phyloP scores from a whole-genome alignment of 441 rosid genomes.

The Sinapis alba region DNA sequence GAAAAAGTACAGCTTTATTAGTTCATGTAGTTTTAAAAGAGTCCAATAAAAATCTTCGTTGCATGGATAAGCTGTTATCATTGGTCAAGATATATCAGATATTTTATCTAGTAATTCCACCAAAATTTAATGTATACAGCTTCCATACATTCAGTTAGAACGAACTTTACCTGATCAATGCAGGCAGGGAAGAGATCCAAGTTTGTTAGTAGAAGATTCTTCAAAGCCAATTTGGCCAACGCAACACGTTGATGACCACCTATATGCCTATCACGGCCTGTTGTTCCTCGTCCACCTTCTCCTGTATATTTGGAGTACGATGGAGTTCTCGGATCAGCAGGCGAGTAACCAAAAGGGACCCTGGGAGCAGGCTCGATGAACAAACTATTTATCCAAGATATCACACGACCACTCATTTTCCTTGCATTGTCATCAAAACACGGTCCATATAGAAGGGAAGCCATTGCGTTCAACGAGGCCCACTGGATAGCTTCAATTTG shows the following conservation, averaged over 20 bases:
- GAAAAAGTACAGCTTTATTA: conserved; percentile 34
- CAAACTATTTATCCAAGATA: conserved; percentile 97
- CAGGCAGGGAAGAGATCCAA: conserved; percentile 98
- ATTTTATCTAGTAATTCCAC: conserved; percentile 3
- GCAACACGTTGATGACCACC: conserved; percentile 94
- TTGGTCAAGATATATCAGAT: conserved; percentile 15
- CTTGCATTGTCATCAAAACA: conserved; percentile 99
- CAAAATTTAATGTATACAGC: conserved; percentile 5
- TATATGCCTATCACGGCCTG: conserved; percentile 90
- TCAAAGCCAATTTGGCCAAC: conserved; percentile 94
- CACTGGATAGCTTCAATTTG: conserved; percentile 97
- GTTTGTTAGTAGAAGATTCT: conserved; percentile 96
- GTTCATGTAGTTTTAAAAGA: conserved; percentile 25
- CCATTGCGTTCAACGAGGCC: conserved; percentile 99
- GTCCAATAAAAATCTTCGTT: conserved; percentile 9
- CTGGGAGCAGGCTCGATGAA: conserved; percentile 96
- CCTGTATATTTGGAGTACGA: conserved; percentile 88
- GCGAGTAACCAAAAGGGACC: conserved; percentile 98
- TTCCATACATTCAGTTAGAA: conserved; percentile 29
- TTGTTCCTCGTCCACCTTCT: conserved; percentile 88
- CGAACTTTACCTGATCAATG: conserved; percentile 87
- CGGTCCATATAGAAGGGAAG: conserved; percentile 95
- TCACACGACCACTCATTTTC: conserved; percentile 98
- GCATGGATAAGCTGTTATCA: conserved; percentile 14
- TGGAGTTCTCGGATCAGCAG: conserved; percentile 93